A percentile compares a stretch with the other conserved stretches of the same genome.
These are phyloP conservation scores for Circinella minor DNA, from an alignment of 371 early-diverging fungal genomes.

Conservation along the genomic window DNA sequence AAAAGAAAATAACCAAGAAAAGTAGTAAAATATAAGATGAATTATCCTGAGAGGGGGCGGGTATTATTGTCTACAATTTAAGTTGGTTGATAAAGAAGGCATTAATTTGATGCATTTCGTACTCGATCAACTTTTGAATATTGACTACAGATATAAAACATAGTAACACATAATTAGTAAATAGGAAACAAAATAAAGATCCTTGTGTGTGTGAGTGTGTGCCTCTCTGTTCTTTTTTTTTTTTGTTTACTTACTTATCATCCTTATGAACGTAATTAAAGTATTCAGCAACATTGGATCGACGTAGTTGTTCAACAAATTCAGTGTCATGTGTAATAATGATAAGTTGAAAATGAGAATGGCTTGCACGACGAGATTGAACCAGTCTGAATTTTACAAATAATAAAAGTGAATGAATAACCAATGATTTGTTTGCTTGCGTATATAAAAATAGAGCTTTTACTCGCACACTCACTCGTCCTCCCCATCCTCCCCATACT, in stretches of 20 bases:
- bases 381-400: slow-evolving; percentile 10
- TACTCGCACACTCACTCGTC: too few species aligned
- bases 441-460: too few species aligned
- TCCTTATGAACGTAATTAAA: slow-evolving; percentile 88
- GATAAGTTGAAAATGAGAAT: slow-evolving; percentile 96
- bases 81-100: too few species aligned
- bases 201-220: neutral
- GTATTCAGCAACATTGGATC: slow-evolving; percentile 79
- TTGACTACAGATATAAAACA: slow-evolving; percentile 6
- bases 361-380: slow-evolving; percentile 67
- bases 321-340: slow-evolving; percentile 99
- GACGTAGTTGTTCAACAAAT: slow-evolving; percentile 89
- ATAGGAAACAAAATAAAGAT: too few species aligned
- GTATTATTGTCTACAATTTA: too few species aligned
- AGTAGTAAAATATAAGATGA: too few species aligned
- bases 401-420: neutral
- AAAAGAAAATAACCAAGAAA: too few species aligned
- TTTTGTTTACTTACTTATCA: slow-evolving; percentile 45
- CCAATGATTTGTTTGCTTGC: neutral
- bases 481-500: neutral
- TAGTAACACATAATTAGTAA: too few species aligned
- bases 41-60: too few species aligned
- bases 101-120: neutral
- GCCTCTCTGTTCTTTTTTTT: neutral
- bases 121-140: slow-evolving; percentile 14